These are phyloP conservation scores for Cercophora newfieldiana DNA, from an alignment of 495 filamentous ascomycete genomes.

Conservation along the genomic window DNA sequence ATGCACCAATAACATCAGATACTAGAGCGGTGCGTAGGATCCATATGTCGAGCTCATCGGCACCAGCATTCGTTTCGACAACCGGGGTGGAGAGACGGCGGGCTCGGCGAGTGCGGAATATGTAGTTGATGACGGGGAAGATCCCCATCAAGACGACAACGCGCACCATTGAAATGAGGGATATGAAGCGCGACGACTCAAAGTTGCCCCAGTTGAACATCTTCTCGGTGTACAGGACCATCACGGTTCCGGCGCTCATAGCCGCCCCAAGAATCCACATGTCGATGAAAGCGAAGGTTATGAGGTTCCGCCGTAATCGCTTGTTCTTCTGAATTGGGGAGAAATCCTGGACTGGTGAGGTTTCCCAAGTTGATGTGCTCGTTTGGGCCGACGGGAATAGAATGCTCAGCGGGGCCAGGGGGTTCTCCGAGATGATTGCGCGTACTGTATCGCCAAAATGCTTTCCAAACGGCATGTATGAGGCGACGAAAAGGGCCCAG, in stretches of 20 bases:
- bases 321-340: conserved; percentile 41
- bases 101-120: conserved; percentile 58
- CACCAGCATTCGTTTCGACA: conserved; percentile 60
- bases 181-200: conserved; percentile 76
- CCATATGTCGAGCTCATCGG: conserved; percentile 73
- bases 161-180: conserved; percentile 69
- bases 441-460: conserved; percentile 20
- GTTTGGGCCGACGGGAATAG: conserved; percentile 74
- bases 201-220: conserved; percentile 80
- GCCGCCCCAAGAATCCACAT: conserved; percentile 75
- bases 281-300: conserved; percentile 78
- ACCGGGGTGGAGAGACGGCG: conserved; percentile 35
- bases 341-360: background rate
- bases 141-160: conserved; percentile 72
- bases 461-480: conserved; percentile 20
- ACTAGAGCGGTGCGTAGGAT: conserved; percentile 75
- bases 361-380: conserved; percentile 31
- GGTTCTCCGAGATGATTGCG: conserved; percentile 47
- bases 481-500: conserved; percentile 8
- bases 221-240: conserved; percentile 76
- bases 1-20: conserved; percentile 74
- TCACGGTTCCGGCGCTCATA: conserved; percentile 74
- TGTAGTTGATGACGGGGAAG: conserved; percentile 68
- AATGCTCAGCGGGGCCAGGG: conserved; percentile 74
- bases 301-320: conserved; percentile 71